Conservation (phyloP, 2,329 filamentous ascomycete genomes). For the Trematosphaeria pertusa region DNA sequence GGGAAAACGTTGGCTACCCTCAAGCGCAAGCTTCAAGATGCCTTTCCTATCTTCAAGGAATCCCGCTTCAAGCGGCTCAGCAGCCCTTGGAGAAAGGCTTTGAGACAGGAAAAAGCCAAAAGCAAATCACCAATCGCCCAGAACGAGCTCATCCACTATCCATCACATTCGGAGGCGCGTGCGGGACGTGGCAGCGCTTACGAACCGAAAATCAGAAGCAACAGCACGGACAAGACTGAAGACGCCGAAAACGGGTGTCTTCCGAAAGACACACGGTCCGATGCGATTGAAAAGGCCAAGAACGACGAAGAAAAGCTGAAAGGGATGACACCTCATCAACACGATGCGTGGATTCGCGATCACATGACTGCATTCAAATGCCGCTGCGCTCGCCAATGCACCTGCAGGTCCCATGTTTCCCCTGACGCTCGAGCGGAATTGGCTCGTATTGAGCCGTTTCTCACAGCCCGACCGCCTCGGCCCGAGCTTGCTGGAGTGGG, state of each 20-base stretch:
- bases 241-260: conserved; percentile 1
- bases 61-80: neutral
- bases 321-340: conserved; percentile 19
- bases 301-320: conserved; percentile 15
- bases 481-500: conserved; percentile 8
- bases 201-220: too few relatives aligned
- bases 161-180: neutral
- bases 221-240: neutral
- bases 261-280: neutral
- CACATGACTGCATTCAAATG: conserved; percentile 26
- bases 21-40: conserved; percentile 10
- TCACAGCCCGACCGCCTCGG: conserved; percentile 1
- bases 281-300: conserved; percentile 13
- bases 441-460: conserved; percentile 3
- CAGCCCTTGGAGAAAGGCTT: neutral
- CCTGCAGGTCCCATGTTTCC: conserved; percentile 3
- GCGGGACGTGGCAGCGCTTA: too few relatives aligned
- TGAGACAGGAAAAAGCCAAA: conserved; percentile 1
- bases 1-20: too few relatives aligned
- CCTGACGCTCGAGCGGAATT: conserved; percentile 12
- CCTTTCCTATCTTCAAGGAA: conserved; percentile 7
- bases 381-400: conserved; percentile 3
- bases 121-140: conserved; percentile 1
- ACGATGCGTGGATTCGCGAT: conserved; percentile 22
- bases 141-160: neutral